phyloP scores from a whole-genome alignment of 495 filamentous ascomycete genomes.

The Cairneyella variabilis region DNA sequence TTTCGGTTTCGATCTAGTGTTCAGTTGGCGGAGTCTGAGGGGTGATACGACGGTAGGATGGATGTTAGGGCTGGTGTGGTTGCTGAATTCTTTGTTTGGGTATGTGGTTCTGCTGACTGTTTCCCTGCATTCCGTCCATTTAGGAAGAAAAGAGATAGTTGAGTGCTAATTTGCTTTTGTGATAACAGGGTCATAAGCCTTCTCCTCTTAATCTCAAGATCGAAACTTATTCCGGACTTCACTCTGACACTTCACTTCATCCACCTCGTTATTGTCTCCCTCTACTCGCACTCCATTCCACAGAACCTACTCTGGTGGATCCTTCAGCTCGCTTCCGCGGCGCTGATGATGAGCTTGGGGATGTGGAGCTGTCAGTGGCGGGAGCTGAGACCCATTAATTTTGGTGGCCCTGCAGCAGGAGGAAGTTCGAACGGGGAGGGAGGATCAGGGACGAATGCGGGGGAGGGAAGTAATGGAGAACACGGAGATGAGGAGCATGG shows the following conservation, averaged over 20 bases:
- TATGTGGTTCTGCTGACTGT: slow-evolving; percentile 43
- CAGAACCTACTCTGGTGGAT: slow-evolving; percentile 82
- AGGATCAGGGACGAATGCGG: slow-evolving; percentile 28
- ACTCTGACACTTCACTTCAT: slow-evolving; percentile 83
- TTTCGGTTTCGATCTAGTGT: slow-evolving; percentile 67
- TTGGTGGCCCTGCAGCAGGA: slow-evolving; percentile 54
- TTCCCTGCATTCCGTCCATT: slow-evolving; percentile 4
- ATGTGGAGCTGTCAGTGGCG: slow-evolving; percentile 90
- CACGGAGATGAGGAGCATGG: slow-evolving; percentile 43
- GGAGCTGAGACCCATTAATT: slow-evolving; percentile 83
- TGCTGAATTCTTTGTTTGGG: slow-evolving; percentile 74
- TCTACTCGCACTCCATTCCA: slow-evolving; percentile 75
- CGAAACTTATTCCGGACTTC: slow-evolving; percentile 92
- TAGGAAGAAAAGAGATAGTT: too few species aligned
- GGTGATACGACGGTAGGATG: slow-evolving; percentile 92
- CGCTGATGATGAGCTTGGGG: slow-evolving; percentile 66
- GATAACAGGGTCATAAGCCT: slow-evolving; percentile 65
- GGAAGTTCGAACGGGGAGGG: too few species aligned
- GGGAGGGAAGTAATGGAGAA: slow-evolving; percentile 23
- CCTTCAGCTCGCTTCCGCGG: slow-evolving; percentile 64
- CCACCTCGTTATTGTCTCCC: slow-evolving; percentile 70
- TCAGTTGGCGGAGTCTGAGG: slow-evolving; percentile 77
- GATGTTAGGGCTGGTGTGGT: slow-evolving; percentile 84
- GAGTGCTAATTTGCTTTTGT: slow-evolving; percentile 19
- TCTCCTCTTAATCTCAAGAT: slow-evolving; percentile 74